These are phyloP conservation scores for Pythium pyrilobum DNA, from an alignment of 352 stramenopile genomes.

Conservation along the genomic window DNA sequence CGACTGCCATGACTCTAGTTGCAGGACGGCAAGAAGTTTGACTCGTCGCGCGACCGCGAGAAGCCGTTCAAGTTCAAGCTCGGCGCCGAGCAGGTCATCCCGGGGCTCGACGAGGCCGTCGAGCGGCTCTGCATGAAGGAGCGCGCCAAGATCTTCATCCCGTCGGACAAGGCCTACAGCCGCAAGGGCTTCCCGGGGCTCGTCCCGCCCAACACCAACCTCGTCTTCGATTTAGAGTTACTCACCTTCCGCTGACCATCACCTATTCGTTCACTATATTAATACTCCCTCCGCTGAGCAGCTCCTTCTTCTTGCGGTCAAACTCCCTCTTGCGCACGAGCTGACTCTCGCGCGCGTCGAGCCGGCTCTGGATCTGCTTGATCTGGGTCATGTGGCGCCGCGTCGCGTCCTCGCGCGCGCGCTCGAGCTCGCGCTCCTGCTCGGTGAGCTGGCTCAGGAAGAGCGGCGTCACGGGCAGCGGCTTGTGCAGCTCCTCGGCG, in stretches of 20 bases:
- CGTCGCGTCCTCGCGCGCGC: slow-evolving; percentile 20
- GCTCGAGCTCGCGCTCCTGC: slow-evolving; percentile 23
- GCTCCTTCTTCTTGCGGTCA: slow-evolving; percentile 58
- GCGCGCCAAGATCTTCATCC: slow-evolving; percentile 83
- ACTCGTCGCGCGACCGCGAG: slow-evolving; percentile 66
- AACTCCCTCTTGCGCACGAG: slow-evolving; percentile 47
- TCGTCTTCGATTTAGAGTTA: slow-evolving; percentile 92
- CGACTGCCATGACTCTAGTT: slow-evolving; percentile 25
- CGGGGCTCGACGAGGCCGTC: slow-evolving; percentile 79
- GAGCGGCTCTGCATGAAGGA: slow-evolving; percentile 83
- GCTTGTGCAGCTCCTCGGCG: slow-evolving; percentile 44
- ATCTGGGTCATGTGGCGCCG: slow-evolving; percentile 44
- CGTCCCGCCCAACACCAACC: slow-evolving; percentile 89
- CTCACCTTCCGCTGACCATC: slow-evolving; percentile 69
- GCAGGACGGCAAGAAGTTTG: slow-evolving; percentile 71
- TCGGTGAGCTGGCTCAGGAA: slow-evolving; percentile 24
- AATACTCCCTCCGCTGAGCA: slow-evolving; percentile 33
- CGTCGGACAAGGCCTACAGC: slow-evolving; percentile 81
- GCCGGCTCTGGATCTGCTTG: slow-evolving; percentile 44
- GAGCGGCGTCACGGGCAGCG: slow-evolving; percentile 40
- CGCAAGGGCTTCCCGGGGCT: slow-evolving; percentile 79
- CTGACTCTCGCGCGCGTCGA: slow-evolving; percentile 40
- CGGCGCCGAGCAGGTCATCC: slow-evolving; percentile 85
- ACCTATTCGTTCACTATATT: too few relatives aligned
- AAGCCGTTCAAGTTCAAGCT: slow-evolving; percentile 91